phyloP scores from a whole-genome alignment of 129 eudicot species.

The Arctium minus region DNA sequence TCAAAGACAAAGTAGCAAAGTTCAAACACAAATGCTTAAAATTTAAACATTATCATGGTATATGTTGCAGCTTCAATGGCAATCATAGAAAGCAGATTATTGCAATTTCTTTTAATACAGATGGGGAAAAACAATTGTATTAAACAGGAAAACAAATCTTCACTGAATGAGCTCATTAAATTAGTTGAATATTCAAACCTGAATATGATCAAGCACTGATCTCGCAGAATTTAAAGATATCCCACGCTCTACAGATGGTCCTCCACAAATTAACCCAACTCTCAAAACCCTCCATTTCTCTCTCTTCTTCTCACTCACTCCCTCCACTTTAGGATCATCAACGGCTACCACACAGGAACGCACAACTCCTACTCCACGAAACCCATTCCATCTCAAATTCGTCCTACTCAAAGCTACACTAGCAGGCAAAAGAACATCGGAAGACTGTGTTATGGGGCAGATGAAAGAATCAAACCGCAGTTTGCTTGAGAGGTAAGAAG shows the following conservation, averaged over 20 bases:
- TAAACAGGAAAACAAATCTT: no score
- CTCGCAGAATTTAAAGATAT: conserved; percentile 87
- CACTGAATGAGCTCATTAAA: background rate
- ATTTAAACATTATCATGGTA: no score
- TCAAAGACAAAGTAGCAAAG: no score
- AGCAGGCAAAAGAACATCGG: conserved; percentile 2
- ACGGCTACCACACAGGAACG: conserved; percentile 27
- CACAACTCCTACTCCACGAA: conserved; percentile 17
- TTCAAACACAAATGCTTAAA: no score
- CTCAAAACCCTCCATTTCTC: conserved; percentile 45
- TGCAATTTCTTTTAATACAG: no score
- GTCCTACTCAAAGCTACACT: background rate
- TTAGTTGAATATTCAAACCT: conserved; percentile 29
- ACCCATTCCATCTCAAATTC: background rate
- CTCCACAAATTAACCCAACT: conserved; percentile 92
- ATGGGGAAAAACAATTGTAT: no score
- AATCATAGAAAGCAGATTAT: no score
- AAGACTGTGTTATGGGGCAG: conserved; percentile 6
- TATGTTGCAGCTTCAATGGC: no score
- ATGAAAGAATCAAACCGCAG: conserved; percentile 2
- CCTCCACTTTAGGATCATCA: conserved; percentile 26
- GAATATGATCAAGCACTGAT: conserved; percentile 89
- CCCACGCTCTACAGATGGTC: conserved; percentile 94
- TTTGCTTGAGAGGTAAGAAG: conserved; percentile 24
- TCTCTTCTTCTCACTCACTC: conserved; percentile 10